Evolutionary conservation across 352 stramenopile genomes (phyloP), one percentile per base, ranked within the genome.

Genomic region (Phytophthora crassamura): DNA sequence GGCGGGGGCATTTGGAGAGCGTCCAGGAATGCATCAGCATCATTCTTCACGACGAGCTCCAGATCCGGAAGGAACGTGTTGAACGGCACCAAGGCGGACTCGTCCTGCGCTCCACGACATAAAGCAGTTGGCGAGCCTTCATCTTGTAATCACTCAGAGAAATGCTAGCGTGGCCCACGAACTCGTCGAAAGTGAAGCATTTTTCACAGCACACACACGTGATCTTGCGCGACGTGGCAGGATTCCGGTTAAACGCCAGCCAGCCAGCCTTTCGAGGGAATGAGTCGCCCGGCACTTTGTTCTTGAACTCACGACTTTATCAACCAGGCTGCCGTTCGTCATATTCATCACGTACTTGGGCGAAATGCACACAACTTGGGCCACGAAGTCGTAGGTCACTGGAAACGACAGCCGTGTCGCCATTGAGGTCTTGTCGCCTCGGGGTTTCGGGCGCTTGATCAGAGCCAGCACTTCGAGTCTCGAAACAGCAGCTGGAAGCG

Each of bases 251-350:
- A 34, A 77, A 71, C 10, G 47, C 38, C 12, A 77, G 2, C 69
- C 69, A 77, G 4, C 69, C 69, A 20, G 46, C 18, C 59, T 77
- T 77, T 11, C 69, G 69, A 9, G 69, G 69, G n/a, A 74, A 77
- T 15, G 54, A 66, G 12, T 59, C 59, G 5, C n/a, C n/a, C n/a
- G n/a, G n/a, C n/a, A n/a, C n/a, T n/a, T n/a, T n/a, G n/a, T n/a
- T n/a, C n/a, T n/a, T n/a, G n/a, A n/a, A n/a, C n/a, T n/a, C n/a
- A n/a, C n/a, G n/a, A n/a, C n/a, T n/a, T n/a, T n/a, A n/a, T n/a
- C n/a, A n/a, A n/a, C n/a, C n/a, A n/a, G n/a, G n/a, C n/a, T n/a
- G n/a, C n/a, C n/a, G n/a, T n/a, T n/a, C n/a, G n/a, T n/a, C n/a
- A n/a, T n/a, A n/a, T n/a, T n/a, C n/a, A n/a, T n/a, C n/a, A n/a